Evolutionary conservation across 192 early-diverging fungal species (phyloP), one percentile per base, ranked within the genome.

Genomic region (Glomus cerebriforme): DNA sequence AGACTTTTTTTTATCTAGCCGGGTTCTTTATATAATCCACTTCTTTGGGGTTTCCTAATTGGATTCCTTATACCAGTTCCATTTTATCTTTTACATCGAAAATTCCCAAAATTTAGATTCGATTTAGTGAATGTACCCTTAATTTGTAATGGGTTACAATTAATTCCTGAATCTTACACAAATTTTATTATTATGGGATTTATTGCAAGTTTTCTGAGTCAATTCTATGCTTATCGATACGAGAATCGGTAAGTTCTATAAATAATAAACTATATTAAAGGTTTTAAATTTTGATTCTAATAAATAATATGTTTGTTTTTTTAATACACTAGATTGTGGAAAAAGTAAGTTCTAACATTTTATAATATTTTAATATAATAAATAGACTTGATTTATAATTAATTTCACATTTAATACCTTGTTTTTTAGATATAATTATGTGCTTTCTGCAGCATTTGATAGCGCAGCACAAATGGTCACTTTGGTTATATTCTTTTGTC

Each of bases 391-490:
- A 68, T n/a, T 15, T n/a, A n/a, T n/a, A n/a, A n/a, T 2, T 8
- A 10, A 22, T 39, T 67, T 67, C 29, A 3, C 8, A 22, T 34
- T 10, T 68, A 22, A 35, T 39, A 12, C 2, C 5, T 35, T 22
- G 12, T 10, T n/a, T 37, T 35, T 34, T 54, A 73, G 70, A 43
- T 92, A 92, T 83, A 93, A 93, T 79, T 94, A 92, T 79, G 83
- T 93, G 31, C 62, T 92, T 7, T 88, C 86, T 9, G 91, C 92
- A 12, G 90, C 90, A 5, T 69, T 92, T 24, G 93, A 92, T 80
- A 83, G 85, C 17, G 93, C 91, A 22, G 76, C 87, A 15, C 83
- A 85, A 5, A 59, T 86, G 6, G 81, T 82, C 59, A 84, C 79
- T 0, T 73, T 86, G 71, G 45, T 87, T 37, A 70, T 89, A n/a